A percentile compares a stretch with the other conserved stretches of the same genome.
Evolutionary conservation across 2,329 filamentous ascomycete species (phyloP).

Genomic region (Monilinia vaccinii-corymbosi): DNA sequence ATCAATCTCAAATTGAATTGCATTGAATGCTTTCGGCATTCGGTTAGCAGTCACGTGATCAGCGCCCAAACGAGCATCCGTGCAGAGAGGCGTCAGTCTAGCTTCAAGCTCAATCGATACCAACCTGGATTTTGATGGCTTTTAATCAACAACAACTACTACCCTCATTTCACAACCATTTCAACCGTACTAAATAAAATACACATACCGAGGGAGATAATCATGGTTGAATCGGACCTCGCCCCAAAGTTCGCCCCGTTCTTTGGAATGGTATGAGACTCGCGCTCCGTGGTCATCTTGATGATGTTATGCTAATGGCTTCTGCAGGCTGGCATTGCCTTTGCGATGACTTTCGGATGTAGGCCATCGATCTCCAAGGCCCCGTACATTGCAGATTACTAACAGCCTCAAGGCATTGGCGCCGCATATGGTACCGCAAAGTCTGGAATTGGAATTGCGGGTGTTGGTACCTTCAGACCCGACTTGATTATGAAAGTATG

Average conservation of each 20-base stretch:
- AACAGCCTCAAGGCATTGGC: constrained; percentile 38
- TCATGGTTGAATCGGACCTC: constrained; percentile 49
- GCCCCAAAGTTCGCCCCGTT: constrained; percentile 79
- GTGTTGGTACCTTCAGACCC: constrained; percentile 74
- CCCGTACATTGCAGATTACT: background rate
- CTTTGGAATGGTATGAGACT: constrained; percentile 67
- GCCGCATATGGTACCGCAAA: constrained; percentile 84
- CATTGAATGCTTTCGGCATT: background rate
- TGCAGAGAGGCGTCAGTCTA: background rate
- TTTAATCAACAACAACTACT: constrained; percentile 1
- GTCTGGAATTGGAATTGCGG: constrained; percentile 79
- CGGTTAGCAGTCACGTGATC: background rate
- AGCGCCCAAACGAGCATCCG: background rate
- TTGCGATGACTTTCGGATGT: constrained; percentile 81
- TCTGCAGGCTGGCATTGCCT: constrained; percentile 62
- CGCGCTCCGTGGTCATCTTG: constrained; percentile 12
- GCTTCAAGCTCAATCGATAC: background rate
- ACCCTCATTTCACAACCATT: constrained; percentile 13
- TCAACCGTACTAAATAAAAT: background rate
- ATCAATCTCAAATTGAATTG: background rate
- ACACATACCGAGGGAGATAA: constrained; percentile 22
- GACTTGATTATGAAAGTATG: constrained; percentile 85
- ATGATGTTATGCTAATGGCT: constrained; percentile 20
- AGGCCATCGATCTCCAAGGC: constrained; percentile 30
- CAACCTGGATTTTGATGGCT: constrained; percentile 1